phyloP scores from a whole-genome alignment of 2,329 filamentous ascomycete species.

The Neopestalotiopsis rosae region DNA sequence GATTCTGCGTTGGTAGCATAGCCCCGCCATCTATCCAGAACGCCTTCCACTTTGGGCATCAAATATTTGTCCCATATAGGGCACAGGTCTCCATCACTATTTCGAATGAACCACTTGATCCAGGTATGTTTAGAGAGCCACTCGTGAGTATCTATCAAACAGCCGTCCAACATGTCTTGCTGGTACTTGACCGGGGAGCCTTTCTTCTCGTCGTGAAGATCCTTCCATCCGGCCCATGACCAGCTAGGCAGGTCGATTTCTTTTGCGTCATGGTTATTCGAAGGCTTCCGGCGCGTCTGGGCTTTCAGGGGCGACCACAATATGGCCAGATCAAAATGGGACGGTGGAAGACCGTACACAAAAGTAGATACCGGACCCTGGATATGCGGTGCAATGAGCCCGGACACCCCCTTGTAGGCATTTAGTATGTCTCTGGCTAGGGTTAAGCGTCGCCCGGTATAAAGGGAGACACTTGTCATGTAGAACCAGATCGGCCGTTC shows the following conservation, averaged over 20 bases:
- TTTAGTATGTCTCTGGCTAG: neutral
- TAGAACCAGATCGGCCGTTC: conserved; percentile 15
- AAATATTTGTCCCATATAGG: neutral
- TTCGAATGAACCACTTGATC: conserved; percentile 12
- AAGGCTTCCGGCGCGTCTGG: neutral
- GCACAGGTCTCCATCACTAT: neutral
- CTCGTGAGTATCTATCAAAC: neutral
- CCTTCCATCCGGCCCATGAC: conserved; percentile 16
- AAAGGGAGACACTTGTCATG: conserved; percentile 14
- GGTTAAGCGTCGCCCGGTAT: neutral
- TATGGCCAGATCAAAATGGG: neutral
- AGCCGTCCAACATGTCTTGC: neutral
- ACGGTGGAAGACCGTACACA: neutral
- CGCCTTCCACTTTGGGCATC: no score
- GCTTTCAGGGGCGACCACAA: neutral
- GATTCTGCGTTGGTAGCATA: no score
- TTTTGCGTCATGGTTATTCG: neutral
- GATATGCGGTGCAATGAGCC: neutral
- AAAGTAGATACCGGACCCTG: neutral
- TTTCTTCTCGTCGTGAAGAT: neutral
- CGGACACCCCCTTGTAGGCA: neutral
- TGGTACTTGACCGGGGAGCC: neutral
- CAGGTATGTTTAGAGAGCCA: conserved; percentile 11
- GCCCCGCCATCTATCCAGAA: no score
- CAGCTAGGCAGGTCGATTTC: conserved; percentile 7